These are phyloP conservation scores for Funneliformis mosseae DNA, from an alignment of 192 early-diverging fungal species.

Conservation along the genomic window DNA sequence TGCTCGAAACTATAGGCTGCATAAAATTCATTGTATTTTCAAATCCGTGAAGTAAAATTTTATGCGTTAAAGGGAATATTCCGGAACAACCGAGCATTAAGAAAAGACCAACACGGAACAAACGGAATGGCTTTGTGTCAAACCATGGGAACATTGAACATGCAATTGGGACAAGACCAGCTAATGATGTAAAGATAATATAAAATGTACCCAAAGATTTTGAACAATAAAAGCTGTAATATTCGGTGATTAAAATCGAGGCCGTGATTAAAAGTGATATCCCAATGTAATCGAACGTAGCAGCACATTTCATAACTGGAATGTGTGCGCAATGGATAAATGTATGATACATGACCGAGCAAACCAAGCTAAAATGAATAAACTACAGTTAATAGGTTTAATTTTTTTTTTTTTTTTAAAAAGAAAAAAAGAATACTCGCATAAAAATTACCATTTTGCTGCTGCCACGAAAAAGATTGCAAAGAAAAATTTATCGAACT, in stretches of 20 bases:
- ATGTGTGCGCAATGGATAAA: constrained; percentile 59
- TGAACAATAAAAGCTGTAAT: constrained; percentile 63
- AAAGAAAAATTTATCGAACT: constrained; percentile 53
- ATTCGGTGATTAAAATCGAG: constrained; percentile 58
- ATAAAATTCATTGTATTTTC: constrained; percentile 50
- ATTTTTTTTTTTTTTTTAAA: neutral
- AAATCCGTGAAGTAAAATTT: constrained; percentile 48
- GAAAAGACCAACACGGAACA: constrained; percentile 59
- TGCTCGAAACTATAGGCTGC: constrained; percentile 51
- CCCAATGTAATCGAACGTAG: constrained; percentile 65
- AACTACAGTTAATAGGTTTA: neutral
- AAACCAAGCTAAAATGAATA: constrained; percentile 50
- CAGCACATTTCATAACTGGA: constrained; percentile 52
- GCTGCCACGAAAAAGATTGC: constrained; percentile 61
- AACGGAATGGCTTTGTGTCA: constrained; percentile 53
- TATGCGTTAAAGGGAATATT: constrained; percentile 54
- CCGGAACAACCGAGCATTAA: constrained; percentile 55
- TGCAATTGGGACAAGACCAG: constrained; percentile 44
- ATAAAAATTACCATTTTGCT: constrained; percentile 25
- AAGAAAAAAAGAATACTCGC: neutral
- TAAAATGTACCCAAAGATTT: constrained; percentile 45
- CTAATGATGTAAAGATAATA: constrained; percentile 51
- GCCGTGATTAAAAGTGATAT: constrained; percentile 65
- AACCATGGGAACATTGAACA: constrained; percentile 51
- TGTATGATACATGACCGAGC: constrained; percentile 63